A percentile compares a stretch with the other conserved stretches of the same genome.
Evolutionary conservation across 805 yeast species (phyloP).

Genomic region (Yamadazyma philogaea): DNA sequence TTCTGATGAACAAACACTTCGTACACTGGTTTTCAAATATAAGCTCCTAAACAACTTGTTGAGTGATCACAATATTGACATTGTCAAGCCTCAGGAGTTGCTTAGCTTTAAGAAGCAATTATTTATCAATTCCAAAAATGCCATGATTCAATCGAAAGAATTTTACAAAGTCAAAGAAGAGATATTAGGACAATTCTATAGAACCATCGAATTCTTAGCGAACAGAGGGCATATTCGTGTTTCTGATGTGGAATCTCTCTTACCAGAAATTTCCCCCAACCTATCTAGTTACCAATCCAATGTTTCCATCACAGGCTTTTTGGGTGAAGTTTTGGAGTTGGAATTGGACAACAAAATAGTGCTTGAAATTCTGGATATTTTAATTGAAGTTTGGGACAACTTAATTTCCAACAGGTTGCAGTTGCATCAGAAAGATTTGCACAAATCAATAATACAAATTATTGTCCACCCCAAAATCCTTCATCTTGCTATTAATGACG

Average conservation of each 20-base stretch:
- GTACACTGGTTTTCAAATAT: constrained; percentile 20
- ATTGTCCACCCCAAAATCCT: constrained; percentile 44
- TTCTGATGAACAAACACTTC: constrained; percentile 20
- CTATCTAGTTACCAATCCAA: constrained; percentile 23
- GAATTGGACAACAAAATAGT: constrained; percentile 10
- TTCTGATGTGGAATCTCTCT: constrained; percentile 2
- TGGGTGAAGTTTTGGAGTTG: constrained; percentile 15
- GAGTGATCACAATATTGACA: neutral
- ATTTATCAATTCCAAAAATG: constrained; percentile 18
- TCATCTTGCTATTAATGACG: constrained; percentile 28
- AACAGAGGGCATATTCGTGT: neutral
- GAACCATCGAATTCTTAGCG: constrained; percentile 9
- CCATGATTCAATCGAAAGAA: constrained; percentile 12
- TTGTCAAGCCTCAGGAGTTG: constrained; percentile 17
- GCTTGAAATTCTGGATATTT: constrained; percentile 25
- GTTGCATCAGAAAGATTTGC: constrained; percentile 63
- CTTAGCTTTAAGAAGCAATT: constrained; percentile 17
- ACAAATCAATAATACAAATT: constrained; percentile 51
- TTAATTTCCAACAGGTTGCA: constrained; percentile 58
- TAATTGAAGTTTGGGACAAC: constrained; percentile 54
- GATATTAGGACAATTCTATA: constrained; percentile 25
- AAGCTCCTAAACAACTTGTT: constrained; percentile 26
- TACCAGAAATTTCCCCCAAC: constrained; percentile 9
- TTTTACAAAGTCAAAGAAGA: constrained; percentile 46
- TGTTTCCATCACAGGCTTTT: constrained; percentile 20